Evolutionary conservation across 2,329 filamentous ascomycete species (phyloP).

Genomic region (Apiospora marii): DNA sequence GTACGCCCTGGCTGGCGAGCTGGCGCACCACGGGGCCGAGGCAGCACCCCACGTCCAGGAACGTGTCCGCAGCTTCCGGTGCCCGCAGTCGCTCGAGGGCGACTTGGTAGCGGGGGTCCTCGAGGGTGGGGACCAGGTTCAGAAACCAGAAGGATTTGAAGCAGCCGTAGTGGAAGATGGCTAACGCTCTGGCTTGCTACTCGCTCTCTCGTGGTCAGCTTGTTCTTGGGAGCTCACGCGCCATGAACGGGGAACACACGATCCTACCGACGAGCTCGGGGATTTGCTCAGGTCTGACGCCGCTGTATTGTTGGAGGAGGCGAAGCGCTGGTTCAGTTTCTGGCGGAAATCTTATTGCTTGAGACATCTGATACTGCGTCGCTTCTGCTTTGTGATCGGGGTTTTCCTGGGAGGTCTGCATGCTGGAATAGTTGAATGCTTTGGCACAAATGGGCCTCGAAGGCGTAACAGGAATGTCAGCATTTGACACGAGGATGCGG

Average conservation of each 20-base stretch:
- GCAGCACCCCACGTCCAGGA: slow-evolving; percentile 7
- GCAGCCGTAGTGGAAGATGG: slow-evolving; percentile 7
- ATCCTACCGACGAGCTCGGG: slow-evolving; percentile 39
- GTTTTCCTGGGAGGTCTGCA: background rate
- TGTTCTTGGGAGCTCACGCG: background rate
- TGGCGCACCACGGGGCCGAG: slow-evolving; percentile 3
- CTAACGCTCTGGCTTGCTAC: background rate
- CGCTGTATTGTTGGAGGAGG: slow-evolving; percentile 40
- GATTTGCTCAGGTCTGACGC: slow-evolving; percentile 38
- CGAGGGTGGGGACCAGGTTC: background rate
- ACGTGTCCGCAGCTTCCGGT: background rate
- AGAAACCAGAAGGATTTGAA: slow-evolving; percentile 39
- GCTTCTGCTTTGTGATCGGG: background rate
- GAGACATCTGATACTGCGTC: background rate
- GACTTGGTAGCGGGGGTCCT: background rate
- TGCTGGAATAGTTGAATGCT: background rate
- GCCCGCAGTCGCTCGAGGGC: background rate
- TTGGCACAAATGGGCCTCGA: background rate
- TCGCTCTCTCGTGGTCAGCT: background rate
- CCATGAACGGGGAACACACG: slow-evolving; percentile 29
- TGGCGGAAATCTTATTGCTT: background rate
- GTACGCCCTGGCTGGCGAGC: background rate
- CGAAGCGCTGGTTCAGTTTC: background rate
- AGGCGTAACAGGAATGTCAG: no score
- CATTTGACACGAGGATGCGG: background rate